Evolutionary conservation across 176 grass and related monocot species (phyloP).

Genomic region (Ampelocalamus luodianensis): DNA sequence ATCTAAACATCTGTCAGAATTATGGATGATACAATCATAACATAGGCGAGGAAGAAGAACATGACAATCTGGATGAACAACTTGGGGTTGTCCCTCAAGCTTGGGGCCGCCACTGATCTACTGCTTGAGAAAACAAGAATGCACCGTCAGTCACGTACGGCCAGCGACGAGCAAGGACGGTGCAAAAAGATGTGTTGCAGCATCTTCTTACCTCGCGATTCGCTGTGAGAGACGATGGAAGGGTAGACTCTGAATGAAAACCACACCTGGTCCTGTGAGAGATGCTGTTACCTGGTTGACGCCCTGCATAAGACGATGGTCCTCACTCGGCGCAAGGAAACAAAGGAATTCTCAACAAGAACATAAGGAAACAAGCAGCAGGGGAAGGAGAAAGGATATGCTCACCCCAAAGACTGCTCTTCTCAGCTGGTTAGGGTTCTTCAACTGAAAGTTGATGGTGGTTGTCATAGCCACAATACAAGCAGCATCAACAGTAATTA

Average conservation of each 20-base stretch:
- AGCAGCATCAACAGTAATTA: constrained; percentile 68
- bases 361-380: neutral
- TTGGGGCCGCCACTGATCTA: constrained; percentile 76
- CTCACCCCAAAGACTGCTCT: constrained; percentile 78
- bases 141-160: neutral
- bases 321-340: constrained; percentile 13
- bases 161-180: neutral
- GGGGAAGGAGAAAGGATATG: neutral
- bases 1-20: constrained; percentile 93
- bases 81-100: constrained; percentile 94
- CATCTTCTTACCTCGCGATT: constrained; percentile 71
- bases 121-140: constrained; percentile 45
- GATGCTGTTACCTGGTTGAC: constrained; percentile 74
- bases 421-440: constrained; percentile 68
- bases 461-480: constrained; percentile 89
- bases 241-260: constrained; percentile 95
- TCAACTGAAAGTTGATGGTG: constrained; percentile 78
- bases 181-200: neutral
- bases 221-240: constrained; percentile 84
- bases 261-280: constrained; percentile 87
- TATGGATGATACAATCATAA: constrained; percentile 98
- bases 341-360: constrained; percentile 8
- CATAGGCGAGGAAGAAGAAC: constrained; percentile 93
- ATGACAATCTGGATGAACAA: constrained; percentile 92
- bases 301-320: constrained; percentile 54